phyloP scores from a whole-genome alignment of 1,284 basidiomycete genomes.

The Ustilago esculenta region DNA sequence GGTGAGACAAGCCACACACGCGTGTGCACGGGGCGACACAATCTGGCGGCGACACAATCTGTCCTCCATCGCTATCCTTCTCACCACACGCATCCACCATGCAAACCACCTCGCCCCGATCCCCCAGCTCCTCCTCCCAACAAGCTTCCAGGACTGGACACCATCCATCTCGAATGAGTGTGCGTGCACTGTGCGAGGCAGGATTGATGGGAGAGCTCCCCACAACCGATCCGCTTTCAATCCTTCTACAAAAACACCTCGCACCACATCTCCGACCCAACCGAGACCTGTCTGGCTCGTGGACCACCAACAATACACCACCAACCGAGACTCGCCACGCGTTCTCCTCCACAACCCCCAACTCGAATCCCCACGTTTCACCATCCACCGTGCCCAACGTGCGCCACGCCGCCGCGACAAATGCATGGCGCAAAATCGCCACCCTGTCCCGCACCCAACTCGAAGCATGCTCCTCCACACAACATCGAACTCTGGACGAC shows the following conservation, averaged over 20 bases:
- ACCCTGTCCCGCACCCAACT: constrained; percentile 11
- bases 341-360: constrained; percentile 7
- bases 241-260: constrained; percentile 43
- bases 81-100: background rate
- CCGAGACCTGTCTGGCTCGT: constrained; percentile 33
- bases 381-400: too few species aligned
- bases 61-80: too few species aligned
- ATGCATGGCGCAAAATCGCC: constrained; percentile 44
- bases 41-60: too few species aligned
- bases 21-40: too few species aligned
- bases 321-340: constrained; percentile 10
- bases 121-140: background rate
- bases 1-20: too few species aligned
- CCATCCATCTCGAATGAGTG: too few species aligned
- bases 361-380: too few species aligned
- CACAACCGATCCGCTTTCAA: constrained; percentile 35
- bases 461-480: background rate
- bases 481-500: too few species aligned
- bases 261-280: constrained; percentile 32
- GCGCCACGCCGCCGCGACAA: constrained; percentile 12
- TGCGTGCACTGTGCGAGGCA: constrained; percentile 2
- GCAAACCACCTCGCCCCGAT: background rate
- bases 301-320: background rate
- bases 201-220: constrained; percentile 38
- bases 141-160: too few species aligned